Evolutionary conservation across 305 asterid genomes (phyloP).

Genomic region (Caryopteris hybrid): DNA sequence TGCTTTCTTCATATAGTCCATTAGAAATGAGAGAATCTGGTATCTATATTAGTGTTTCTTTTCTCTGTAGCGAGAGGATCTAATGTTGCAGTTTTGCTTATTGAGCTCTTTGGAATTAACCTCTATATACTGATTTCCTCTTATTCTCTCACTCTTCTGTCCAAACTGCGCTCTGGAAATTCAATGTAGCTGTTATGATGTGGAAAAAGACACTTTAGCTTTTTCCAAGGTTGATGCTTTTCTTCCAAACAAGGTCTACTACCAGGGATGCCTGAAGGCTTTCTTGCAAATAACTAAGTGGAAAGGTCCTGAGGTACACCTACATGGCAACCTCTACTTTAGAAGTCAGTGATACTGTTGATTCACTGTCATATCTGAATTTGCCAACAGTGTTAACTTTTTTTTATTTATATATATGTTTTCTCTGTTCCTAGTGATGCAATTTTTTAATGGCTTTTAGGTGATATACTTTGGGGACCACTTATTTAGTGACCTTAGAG

Average conservation of each 20-base stretch:
- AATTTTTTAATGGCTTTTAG: constrained; percentile 27
- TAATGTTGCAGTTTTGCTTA: constrained; percentile 4
- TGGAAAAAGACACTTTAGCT: constrained; percentile 82
- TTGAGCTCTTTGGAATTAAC: neutral
- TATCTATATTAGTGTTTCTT: neutral
- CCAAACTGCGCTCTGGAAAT: constrained; percentile 22
- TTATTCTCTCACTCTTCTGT: neutral
- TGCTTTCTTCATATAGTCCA: constrained; percentile 9
- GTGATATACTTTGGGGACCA: constrained; percentile 99
- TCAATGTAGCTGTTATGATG: constrained; percentile 72
- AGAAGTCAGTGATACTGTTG: constrained; percentile 7
- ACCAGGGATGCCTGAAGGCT: constrained; percentile 89
- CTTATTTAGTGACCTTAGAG: constrained; percentile 93
- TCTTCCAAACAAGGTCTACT: constrained; percentile 75
- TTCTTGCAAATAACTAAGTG: constrained; percentile 94
- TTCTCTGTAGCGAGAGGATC: neutral
- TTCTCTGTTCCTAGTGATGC: constrained; percentile 7
- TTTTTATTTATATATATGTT: neutral
- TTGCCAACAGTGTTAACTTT: neutral
- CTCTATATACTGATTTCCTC: constrained; percentile 7
- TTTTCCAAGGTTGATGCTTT: constrained; percentile 83
- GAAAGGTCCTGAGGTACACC: constrained; percentile 92
- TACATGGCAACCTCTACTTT: constrained; percentile 1
- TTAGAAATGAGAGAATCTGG: neutral
- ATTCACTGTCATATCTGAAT: constrained; percentile 10